Evolutionary conservation across 2,329 filamentous ascomycete species (phyloP), one percentile per base, ranked within the genome.

Genomic region (Colletotrichum aenigma): DNA sequence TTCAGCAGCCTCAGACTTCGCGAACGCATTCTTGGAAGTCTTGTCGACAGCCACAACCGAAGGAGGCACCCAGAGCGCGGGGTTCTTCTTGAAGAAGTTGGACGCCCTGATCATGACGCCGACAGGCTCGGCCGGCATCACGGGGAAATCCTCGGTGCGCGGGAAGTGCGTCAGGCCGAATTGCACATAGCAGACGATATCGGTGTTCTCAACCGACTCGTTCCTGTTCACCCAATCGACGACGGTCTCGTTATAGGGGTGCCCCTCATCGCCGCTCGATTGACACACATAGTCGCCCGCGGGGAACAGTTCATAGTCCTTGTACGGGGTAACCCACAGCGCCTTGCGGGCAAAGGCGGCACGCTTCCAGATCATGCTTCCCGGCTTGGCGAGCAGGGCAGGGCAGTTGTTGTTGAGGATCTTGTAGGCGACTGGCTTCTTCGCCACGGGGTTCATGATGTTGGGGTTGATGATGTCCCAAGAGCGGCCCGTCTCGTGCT

Each of bases 111-210:
- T 79, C 80, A 84, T 85, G 13, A 89, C 85, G 68, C 84, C 86
- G 70, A 91, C 84, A 8, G 89, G 88, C 83, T 92, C 90, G 56
- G 86, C 88, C 1, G 90, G 90, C 89, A 91, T 91, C 60, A 91
- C 86, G 0, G 89, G 89, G 82, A 91, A 91, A 78, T 91, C 89
- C 81, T 92, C 90, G 7, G 88, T 86, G 38, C 88, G 82, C 0
- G 88, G 87, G 71, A 91, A 86, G 76, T 92, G 90, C 34, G 90
- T 92, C 73, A 92, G 87, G 28, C 81, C 82, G 52, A 91, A 90
- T 79, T 92, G 90, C n/a, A 91, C 81, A 75, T 87, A 92, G 65
- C 90, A 84, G 4, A 92, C 90, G 18, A 92, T 84, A 79, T 92
- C 89, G 5, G 88, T 86, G 74, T 92, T 89, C 72, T 88, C 86